Percentiles rank a stretch among this genome's conserved stretches.
phyloP scores from a whole-genome alignment of 2,329 filamentous ascomycete species.

The Colletotrichum sublineola region DNA sequence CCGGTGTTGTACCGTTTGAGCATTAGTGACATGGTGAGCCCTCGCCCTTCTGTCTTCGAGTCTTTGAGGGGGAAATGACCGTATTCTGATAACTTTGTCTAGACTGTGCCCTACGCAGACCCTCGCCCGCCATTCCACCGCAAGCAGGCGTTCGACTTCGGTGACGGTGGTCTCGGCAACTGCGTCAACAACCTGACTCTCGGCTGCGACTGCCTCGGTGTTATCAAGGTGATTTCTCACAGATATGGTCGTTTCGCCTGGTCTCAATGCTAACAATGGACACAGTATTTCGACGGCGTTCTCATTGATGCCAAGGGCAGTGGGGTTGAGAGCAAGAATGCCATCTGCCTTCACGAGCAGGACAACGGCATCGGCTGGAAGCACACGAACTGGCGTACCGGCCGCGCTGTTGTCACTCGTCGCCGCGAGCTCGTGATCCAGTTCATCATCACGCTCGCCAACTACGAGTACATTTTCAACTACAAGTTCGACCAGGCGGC shows the following conservation, averaged over 20 bases:
- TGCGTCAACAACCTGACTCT: conserved; percentile 77
- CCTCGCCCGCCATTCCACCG: conserved; percentile 41
- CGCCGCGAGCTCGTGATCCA: conserved; percentile 67
- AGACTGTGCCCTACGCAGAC: conserved; percentile 42
- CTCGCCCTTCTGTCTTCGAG: no score
- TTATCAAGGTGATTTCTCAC: conserved; percentile 25
- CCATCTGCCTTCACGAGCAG: conserved; percentile 42
- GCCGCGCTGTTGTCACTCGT: conserved; percentile 63
- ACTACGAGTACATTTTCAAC: conserved; percentile 65
- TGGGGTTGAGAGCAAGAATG: conserved; percentile 58
- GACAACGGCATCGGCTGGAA: conserved; percentile 43
- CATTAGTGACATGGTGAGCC: conserved; percentile 66
- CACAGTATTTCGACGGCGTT: conserved; percentile 44
- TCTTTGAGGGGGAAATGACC: neutral
- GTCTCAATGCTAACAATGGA: neutral
- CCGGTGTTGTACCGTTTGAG: conserved; percentile 69
- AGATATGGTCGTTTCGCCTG: neutral
- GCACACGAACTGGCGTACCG: conserved; percentile 67
- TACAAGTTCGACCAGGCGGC: conserved; percentile 64
- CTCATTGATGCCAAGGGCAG: conserved; percentile 48
- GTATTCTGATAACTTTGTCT: neutral
- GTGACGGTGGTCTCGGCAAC: conserved; percentile 75
- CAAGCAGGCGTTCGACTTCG: conserved; percentile 79
- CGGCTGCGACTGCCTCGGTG: conserved; percentile 73
- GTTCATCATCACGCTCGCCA: conserved; percentile 69